Base-by-base conservation (phyloP, 1,284 basidiomycete species). In the Ceratobasidium sp. region DNA sequence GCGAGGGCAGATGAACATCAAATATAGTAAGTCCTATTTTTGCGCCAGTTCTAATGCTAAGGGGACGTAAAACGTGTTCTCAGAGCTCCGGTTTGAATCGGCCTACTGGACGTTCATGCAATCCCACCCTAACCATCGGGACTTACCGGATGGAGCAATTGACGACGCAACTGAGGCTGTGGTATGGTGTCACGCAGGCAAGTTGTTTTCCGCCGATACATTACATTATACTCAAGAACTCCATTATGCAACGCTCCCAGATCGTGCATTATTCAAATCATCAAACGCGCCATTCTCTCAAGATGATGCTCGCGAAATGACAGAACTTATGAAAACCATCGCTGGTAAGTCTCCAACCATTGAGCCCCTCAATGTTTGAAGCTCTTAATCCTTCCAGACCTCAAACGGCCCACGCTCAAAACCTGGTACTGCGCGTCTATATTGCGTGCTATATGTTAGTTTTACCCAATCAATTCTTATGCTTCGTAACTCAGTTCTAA, bases 101-200 rank as follows among this genome's bases (percentile, higher is more conserved):
- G 31, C 26, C 20, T 78, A 78, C 58, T 78, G 77, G 77, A 35
- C 61, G 7, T 76, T 69, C 51, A 68, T 76, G n/a, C 39, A 76
- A 33, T 37, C 64, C 8, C 77, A 78, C 31, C 74, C 77, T 3
- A 66, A 56, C 33, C 74, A 78, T 51, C 58, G 42, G 23, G n/a
- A 13, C 2, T 51, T 78, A 0, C 65, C 56, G 15, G 26, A 28
- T 2, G 60, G 31, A 11, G 47, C 51, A 3, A 26, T 61, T 1
- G 33, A 69, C 20, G 74, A 78, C 26, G 77, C 56, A 3, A 61
- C 68, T 15, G 74, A 60, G 42, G 67, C 67, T 20, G 45, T 78
- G 17, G 71, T 47, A 23, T 78, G 77, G 77, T 76, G 64, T 28
- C 71, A 78, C 37, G 65, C 77, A 26, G 77, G 77, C 71, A 4